phyloP scores from a whole-genome alignment of 2,329 filamentous ascomycete genomes.

The Cladophialophora chaetospira region DNA sequence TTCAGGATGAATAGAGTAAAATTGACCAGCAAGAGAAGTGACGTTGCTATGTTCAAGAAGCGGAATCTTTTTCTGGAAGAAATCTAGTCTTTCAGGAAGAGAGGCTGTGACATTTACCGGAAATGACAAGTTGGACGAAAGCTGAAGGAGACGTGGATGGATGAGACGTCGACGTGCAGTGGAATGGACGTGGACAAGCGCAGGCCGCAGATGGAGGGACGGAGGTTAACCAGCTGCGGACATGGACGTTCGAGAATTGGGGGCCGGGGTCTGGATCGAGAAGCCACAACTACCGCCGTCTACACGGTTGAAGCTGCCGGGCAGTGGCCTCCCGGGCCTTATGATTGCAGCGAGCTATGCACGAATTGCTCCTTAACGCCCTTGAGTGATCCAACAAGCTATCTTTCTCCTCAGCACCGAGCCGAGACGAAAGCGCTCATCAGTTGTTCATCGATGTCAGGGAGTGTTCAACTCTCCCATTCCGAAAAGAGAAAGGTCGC shows the following conservation, averaged over 20 bases:
- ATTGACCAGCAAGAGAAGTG: constrained; percentile 29
- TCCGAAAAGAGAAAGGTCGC: neutral
- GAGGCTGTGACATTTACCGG: constrained; percentile 28
- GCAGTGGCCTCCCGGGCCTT: too few species aligned
- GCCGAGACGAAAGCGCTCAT: neutral
- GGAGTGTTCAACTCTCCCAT: neutral
- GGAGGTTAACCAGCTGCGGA: neutral
- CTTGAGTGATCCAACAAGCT: neutral
- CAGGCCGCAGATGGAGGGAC: constrained; percentile 4
- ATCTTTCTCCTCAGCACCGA: neutral
- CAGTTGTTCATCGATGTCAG: too few species aligned
- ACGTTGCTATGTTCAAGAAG: constrained; percentile 22
- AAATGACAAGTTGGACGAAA: constrained; percentile 22
- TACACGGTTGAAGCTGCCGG: too few species aligned
- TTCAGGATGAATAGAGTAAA: constrained; percentile 11
- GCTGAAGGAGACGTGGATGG: constrained; percentile 10
- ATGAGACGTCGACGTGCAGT: neutral
- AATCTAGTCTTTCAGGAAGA: constrained; percentile 21
- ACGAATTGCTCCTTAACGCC: too few species aligned
- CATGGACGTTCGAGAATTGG: neutral
- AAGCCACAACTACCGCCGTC: too few species aligned
- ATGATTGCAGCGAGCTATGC: too few species aligned
- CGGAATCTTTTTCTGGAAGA: constrained; percentile 6
- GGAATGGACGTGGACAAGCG: neutral
- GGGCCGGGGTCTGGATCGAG: constrained; percentile 2